A percentile compares a stretch with the other conserved stretches of the same genome.
Conservation (phyloP, 2,329 filamentous ascomycete species). For the Fusarium beomiforme region DNA sequence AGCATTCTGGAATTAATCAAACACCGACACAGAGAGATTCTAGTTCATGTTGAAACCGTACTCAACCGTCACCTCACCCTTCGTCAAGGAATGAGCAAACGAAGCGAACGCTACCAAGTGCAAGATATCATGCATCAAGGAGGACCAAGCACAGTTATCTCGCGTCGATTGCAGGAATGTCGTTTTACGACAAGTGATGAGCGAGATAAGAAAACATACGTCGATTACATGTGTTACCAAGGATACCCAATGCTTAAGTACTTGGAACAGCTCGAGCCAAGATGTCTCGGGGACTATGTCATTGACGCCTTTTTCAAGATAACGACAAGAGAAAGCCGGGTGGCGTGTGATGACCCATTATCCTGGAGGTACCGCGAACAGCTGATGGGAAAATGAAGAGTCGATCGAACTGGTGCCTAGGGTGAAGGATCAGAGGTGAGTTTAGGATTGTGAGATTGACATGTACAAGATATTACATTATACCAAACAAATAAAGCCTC, state of each 20-base stretch:
- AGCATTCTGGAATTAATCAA: background rate
- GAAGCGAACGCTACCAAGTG: background rate
- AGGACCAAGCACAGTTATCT: background rate
- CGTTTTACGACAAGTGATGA: rapidly evolving
- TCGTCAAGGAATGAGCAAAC: background rate
- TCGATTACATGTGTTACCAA: background rate
- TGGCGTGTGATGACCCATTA: background rate
- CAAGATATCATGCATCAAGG: background rate
- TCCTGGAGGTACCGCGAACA: too few relatives aligned
- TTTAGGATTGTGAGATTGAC: background rate
- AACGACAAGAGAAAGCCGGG: background rate
- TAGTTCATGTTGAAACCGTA: rapidly evolving
- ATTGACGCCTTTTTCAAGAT: background rate
- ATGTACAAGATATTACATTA: background rate
- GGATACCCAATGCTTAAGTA: background rate
- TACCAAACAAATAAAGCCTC: rapidly evolving
- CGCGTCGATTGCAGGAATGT: background rate
- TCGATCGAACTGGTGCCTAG: background rate
- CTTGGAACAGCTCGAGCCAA: background rate
- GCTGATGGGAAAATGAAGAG: background rate
- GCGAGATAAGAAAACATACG: background rate
- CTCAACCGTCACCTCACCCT: background rate
- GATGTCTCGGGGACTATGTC: rapidly evolving
- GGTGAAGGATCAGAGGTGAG: background rate
- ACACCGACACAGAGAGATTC: rapidly evolving